phyloP scores from a whole-genome alignment of 306 rosid species.

The Comarum palustre region DNA sequence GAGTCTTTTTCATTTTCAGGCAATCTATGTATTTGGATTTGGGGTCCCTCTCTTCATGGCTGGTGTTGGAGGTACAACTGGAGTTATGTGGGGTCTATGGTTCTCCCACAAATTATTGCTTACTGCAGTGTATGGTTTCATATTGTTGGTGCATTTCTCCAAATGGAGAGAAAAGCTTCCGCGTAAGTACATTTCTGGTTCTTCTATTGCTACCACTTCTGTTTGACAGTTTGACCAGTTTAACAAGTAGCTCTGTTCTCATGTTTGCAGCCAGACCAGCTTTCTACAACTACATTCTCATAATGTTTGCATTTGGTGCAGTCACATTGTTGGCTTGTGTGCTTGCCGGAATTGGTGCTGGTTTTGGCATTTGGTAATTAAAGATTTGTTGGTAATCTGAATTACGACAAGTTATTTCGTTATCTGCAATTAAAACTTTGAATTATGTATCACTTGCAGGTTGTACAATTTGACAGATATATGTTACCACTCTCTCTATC shows the following conservation, averaged over 20 bases:
- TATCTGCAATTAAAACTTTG: constrained; percentile 4
- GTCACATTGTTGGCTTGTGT: constrained; percentile 52
- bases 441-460: constrained; percentile 40
- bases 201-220: neutral
- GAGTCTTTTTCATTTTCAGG: constrained; percentile 33
- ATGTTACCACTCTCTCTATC: constrained; percentile 65
- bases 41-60: constrained; percentile 57
- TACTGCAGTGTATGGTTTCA: constrained; percentile 67
- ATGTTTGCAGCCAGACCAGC: constrained; percentile 66
- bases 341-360: constrained; percentile 44
- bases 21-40: constrained; percentile 68
- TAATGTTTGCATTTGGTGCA: constrained; percentile 54
- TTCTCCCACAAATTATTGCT: constrained; percentile 51
- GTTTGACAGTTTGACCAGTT: neutral
- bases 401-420: neutral
- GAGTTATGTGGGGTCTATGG: constrained; percentile 65
- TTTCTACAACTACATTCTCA: constrained; percentile 51
- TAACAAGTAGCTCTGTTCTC: constrained; percentile 22
- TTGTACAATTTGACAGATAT: constrained; percentile 51
- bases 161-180: constrained; percentile 78
- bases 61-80: constrained; percentile 33
- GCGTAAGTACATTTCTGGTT: constrained; percentile 45
- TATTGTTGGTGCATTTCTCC: constrained; percentile 63
- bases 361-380: constrained; percentile 66
- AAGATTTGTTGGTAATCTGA: neutral